Base-by-base conservation (phyloP, 176 grass and related monocot genomes). In the Tillandsia fasciculata region DNA sequence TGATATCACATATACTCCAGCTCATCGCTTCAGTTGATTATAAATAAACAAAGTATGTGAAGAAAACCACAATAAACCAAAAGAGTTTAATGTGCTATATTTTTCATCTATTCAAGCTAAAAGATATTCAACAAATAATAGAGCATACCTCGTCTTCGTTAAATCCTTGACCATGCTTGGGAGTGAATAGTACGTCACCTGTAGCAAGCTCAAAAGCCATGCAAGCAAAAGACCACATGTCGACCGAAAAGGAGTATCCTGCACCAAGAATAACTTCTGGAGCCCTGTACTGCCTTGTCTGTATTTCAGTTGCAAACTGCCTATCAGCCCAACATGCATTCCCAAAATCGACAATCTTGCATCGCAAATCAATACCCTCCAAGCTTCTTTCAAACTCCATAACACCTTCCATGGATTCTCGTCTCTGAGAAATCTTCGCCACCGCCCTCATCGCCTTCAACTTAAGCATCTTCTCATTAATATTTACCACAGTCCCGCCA, bases 271-370 rank as follows among this genome's bases (percentile, higher is more conserved):
- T 84, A 65, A 96, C 92, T 81, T 96, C 92, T 6, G 92, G 85
- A 51, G 88, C 83, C 72, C 92, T 83, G 48, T 96, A 96, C 67
- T 96, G 88, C 74, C 88, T 91, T 59, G 92, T 96, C 73, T 96
- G 92, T 70, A 96, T 96, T 74, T 89, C 86, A 67, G 84, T 81
- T 64, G 76, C 50, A 52, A 74, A 67, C 61, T 92, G 83, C 74
- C 87, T 84, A 84, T 85, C 53, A 27, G 49, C 79, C 83, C 81
- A 91, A 76, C 89, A 86, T 15, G 88, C 88, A 42, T 92, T 97
- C 48, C 93, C 93, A 22, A 97, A 87, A 87, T 97, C 93, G 5
- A 97, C 93, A 63, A 97, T 82, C 84, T 97, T 97, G 79, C 93
- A 97, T 68, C 83, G 77, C 74, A 97, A 68, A 66, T 84, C 85